Base-by-base conservation (phyloP, 148 eudicot species). In the Chenopodium berlandieri region DNA sequence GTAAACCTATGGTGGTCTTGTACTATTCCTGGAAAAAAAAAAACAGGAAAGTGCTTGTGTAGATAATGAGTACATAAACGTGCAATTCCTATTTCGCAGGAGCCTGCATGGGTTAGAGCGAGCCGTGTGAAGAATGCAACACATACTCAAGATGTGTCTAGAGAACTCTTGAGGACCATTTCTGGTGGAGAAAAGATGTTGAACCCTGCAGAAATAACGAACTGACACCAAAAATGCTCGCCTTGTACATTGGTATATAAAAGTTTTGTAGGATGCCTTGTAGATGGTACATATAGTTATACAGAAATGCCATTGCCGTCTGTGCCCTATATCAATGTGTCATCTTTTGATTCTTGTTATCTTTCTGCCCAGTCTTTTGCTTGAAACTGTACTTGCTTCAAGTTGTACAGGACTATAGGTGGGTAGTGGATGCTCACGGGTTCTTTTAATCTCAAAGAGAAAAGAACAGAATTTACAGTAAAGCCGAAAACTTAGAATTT, bases 61-160 rank as follows among this genome's bases (percentile, higher is more conserved):
- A 48, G 17, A 65, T 37, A 66, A n/a, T 1, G 69, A 69, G 46
- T 70, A 56, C 11, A 76, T 4, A 68, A 58, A 27, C 31, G 32
- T 3, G 3, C n/a, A 9, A 40, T 23, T 63, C n/a, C 11, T 52
- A 10, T 48, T 70, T 31, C 64, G 62, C 83, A 95, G 99, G 99
- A 95, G 85, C 99, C 98, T 9, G 95, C 90, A 34, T 95, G 99
- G 99, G 95, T 95, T 4, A 91, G 89, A 89, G 98, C 97, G 1
- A 88, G 87, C 44, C 89, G 99, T 4, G 84, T 88, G 90, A 92
- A 90, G 76, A 91, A 91, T 71, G 91, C 90, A 73, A 90, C 91
- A 19, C 93, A 95, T 79, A 91, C 93, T 19, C 94, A 90, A 69
- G 85, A 91, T 22, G 85, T 92, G 73, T 95, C 97, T 10, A 91